phyloP scores from a whole-genome alignment of 306 rosid species.

The Vachellia collinsii region DNA sequence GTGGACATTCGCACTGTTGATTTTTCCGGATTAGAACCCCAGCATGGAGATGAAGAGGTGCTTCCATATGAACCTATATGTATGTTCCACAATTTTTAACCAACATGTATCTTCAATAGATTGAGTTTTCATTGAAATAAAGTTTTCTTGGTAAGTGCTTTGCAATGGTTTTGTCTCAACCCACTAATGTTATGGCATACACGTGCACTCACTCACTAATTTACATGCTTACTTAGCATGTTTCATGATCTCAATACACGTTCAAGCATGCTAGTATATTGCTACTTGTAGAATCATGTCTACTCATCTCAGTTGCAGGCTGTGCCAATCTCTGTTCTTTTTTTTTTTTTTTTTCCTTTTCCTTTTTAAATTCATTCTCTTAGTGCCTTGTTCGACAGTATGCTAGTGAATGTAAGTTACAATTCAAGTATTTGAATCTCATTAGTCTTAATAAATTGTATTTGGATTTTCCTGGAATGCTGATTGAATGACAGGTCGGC shows the following conservation, averaged over 20 bases:
- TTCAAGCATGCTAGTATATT: conserved; percentile 26
- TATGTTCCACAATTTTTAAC: conserved; percentile 56
- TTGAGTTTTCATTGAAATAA: conserved; percentile 38
- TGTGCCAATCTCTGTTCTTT: conserved; percentile 12
- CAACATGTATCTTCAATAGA: conserved; percentile 58
- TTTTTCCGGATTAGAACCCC: conserved; percentile 88
- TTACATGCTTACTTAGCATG: conserved; percentile 13
- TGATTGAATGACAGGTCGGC: conserved; percentile 62
- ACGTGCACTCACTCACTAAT: not conserved
- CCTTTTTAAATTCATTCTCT: conserved; percentile 8
- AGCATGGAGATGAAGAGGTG: conserved; percentile 95
- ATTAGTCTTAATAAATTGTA: conserved; percentile 17
- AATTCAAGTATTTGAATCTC: conserved; percentile 18
- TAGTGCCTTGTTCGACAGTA: conserved; percentile 8
- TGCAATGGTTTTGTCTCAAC: conserved; percentile 33
- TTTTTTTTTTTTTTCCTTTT: not conserved
- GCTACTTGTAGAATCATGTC: conserved; percentile 33
- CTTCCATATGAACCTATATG: conserved; percentile 63
- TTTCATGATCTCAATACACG: conserved; percentile 27
- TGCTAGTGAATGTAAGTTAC: not conserved
- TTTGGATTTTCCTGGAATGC: conserved; percentile 29
- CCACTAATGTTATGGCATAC: conserved; percentile 16
- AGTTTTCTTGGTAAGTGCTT: conserved; percentile 39
- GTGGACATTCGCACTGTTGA: conserved; percentile 87
- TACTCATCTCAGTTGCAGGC: conserved; percentile 11